Evolutionary conservation across 805 yeast species (phyloP).

Genomic region (Starmera dryadoides): DNA sequence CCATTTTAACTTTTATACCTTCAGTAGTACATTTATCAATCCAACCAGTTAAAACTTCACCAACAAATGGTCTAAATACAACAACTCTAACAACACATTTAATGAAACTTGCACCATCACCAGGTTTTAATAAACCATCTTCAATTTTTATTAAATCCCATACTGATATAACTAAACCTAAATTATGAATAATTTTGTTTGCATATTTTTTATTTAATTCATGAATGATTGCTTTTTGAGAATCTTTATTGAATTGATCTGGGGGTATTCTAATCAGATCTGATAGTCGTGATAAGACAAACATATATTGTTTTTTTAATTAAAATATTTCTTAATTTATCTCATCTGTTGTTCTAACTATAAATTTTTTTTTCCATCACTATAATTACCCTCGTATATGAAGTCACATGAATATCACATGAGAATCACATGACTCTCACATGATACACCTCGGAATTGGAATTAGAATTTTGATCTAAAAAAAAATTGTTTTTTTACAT

Average conservation of each 20-base stretch:
- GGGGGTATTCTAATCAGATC: constrained; percentile 91
- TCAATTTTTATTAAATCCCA: constrained; percentile 80
- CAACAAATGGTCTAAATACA: constrained; percentile 90
- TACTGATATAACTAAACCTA: constrained; percentile 78
- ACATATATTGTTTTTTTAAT: constrained; percentile 41
- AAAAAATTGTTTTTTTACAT: too few relatives aligned
- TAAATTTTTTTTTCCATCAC: too few relatives aligned
- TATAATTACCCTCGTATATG: too few relatives aligned
- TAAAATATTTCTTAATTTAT: too few relatives aligned
- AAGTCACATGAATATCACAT: too few relatives aligned
- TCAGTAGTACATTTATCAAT: constrained; percentile 81
- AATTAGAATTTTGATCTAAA: too few relatives aligned
- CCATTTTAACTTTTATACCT: constrained; percentile 78
- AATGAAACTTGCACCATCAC: constrained; percentile 86
- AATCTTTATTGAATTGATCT: constrained; percentile 65
- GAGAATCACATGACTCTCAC: too few relatives aligned
- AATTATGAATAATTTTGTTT: constrained; percentile 73
- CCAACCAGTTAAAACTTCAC: constrained; percentile 91
- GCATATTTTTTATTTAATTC: constrained; percentile 82
- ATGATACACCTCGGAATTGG: too few relatives aligned
- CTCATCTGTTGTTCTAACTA: too few relatives aligned
- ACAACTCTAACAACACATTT: constrained; percentile 68
- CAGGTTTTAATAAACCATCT: constrained; percentile 87
- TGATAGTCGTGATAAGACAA: constrained; percentile 69
- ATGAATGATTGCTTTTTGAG: constrained; percentile 64